Percentiles rank a stretch among this genome's conserved stretches.
Conservation (phyloP, 1,139 yeast genomes). For the Yamadazyma pseudoaaseri region DNA sequence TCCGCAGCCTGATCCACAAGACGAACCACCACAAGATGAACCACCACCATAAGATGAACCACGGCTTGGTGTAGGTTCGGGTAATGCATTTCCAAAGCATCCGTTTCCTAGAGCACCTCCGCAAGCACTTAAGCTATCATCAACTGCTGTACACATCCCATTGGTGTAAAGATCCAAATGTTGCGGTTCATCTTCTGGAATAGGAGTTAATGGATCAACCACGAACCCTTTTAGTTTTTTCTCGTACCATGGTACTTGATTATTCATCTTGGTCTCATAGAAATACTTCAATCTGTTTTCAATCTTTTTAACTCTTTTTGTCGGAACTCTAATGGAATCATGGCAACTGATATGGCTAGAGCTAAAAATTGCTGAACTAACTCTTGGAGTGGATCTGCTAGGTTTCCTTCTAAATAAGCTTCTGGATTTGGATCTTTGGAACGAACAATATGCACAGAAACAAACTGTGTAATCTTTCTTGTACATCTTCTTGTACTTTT, state of each 20-base stretch:
- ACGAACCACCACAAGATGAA: not conserved
- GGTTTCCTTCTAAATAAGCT: conserved; percentile 6
- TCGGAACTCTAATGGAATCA: conserved; percentile 9
- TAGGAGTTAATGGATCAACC: conserved; percentile 1
- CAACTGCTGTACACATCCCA: not conserved
- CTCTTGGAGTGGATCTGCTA: not conserved
- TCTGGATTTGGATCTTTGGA: conserved; percentile 6
- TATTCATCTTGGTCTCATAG: not conserved
- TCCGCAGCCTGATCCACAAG: not conserved
- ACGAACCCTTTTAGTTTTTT: not conserved
- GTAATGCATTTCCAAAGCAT: not conserved
- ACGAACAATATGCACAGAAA: conserved; percentile 16
- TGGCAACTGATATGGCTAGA: conserved; percentile 12
- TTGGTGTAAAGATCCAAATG: not conserved
- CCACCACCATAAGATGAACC: too few relatives aligned
- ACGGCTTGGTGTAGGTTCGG: not conserved
- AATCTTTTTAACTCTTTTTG: not conserved
- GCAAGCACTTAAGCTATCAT: not conserved
- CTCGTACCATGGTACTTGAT: conserved; percentile 2
- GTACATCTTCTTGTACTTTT: conserved; percentile 5
- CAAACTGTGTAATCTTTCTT: conserved; percentile 16
- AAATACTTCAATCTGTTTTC: not conserved
- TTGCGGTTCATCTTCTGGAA: not conserved
- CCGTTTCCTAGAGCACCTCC: not conserved
- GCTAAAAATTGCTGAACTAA: not conserved